These are phyloP conservation scores for Periconia sp. DNA, from an alignment of 2,329 filamentous ascomycete genomes.

Conservation along the genomic window DNA sequence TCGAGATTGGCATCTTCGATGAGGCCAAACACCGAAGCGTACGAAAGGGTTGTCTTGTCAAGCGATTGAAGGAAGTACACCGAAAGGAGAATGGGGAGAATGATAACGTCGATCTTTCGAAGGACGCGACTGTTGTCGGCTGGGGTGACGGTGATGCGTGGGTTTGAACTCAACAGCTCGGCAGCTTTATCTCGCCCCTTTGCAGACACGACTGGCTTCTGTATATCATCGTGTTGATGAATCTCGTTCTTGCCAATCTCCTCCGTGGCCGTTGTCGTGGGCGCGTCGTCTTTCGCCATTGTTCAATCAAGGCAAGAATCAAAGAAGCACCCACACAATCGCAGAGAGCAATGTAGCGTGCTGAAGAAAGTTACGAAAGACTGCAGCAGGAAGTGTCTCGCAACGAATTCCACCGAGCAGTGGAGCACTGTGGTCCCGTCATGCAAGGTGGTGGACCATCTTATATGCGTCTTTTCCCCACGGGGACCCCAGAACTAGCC, in stretches of 20 bases:
- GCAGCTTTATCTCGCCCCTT: slow-evolving; percentile 51
- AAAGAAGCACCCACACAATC: not conserved
- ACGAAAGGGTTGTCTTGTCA: slow-evolving; percentile 64
- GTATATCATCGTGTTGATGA: slow-evolving; percentile 29
- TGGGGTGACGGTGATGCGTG: slow-evolving; percentile 52
- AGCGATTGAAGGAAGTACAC: slow-evolving; percentile 66
- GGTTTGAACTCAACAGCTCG: slow-evolving; percentile 50
- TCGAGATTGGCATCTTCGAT: slow-evolving; percentile 60
- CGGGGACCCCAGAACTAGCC: slow-evolving; percentile 26
- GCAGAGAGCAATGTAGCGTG: slow-evolving; percentile 10
- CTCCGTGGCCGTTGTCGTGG: not conserved
- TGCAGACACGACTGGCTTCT: slow-evolving; percentile 17
- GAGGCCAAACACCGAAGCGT: slow-evolving; percentile 65
- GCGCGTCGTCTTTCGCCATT: slow-evolving; percentile 20
- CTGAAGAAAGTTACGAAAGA: not conserved
- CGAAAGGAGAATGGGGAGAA: slow-evolving; percentile 58
- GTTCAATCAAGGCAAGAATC: slow-evolving; percentile 1
- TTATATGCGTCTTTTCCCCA: slow-evolving; percentile 20
- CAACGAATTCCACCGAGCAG: slow-evolving; percentile 9
- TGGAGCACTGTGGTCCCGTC: not conserved
- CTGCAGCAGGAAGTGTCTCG: not conserved
- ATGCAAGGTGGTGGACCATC: not conserved
- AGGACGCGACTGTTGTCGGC: slow-evolving; percentile 57
- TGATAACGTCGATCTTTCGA: slow-evolving; percentile 53
- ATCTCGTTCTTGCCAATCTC: slow-evolving; percentile 26